These are phyloP conservation scores for Candida hispaniensis DNA, from an alignment of 805 yeast species.

Conservation along the genomic window DNA sequence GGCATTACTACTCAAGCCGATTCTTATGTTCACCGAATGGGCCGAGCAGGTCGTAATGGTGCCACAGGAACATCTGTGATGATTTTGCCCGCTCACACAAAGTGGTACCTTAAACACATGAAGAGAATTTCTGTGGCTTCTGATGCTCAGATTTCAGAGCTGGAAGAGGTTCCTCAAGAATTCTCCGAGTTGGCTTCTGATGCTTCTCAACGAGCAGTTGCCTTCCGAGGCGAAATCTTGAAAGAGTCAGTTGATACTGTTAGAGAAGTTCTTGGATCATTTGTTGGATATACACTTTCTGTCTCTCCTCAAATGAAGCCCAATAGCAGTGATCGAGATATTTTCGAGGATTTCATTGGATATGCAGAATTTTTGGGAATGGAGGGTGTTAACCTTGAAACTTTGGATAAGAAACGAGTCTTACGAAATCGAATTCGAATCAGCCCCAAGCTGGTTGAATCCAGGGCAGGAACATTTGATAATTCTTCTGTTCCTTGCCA, in stretches of 20 bases:
- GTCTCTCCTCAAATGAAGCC: slow-evolving; percentile 13
- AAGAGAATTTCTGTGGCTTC: slow-evolving; percentile 2
- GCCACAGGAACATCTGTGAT: slow-evolving; percentile 59
- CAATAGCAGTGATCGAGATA: slow-evolving; percentile 1
- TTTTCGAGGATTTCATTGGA: slow-evolving; percentile 3
- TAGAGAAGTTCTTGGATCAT: background rate
- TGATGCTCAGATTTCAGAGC: slow-evolving; percentile 1
- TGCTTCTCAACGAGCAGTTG: background rate
- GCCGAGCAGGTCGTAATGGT: slow-evolving; percentile 94
- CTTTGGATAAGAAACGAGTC: no score
- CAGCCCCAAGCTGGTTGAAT: no score
- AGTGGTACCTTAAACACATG: slow-evolving; percentile 37
- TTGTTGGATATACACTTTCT: slow-evolving; percentile 12
- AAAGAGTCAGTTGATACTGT: background rate
- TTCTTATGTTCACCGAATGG: slow-evolving; percentile 86
- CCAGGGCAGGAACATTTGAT: no score
- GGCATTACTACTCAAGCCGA: slow-evolving; percentile 65
- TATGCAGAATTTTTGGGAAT: slow-evolving; percentile 2
- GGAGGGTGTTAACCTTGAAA: no score
- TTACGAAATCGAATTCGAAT: no score
- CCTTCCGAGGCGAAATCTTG: slow-evolving; percentile 1
- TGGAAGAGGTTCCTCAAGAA: slow-evolving; percentile 1
- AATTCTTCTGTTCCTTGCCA: no score
- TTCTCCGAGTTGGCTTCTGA: no score
- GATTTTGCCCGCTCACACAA: slow-evolving; percentile 47